Conservation (phyloP, 2,329 filamentous ascomycete species). For the Amauroascus niger region DNA sequence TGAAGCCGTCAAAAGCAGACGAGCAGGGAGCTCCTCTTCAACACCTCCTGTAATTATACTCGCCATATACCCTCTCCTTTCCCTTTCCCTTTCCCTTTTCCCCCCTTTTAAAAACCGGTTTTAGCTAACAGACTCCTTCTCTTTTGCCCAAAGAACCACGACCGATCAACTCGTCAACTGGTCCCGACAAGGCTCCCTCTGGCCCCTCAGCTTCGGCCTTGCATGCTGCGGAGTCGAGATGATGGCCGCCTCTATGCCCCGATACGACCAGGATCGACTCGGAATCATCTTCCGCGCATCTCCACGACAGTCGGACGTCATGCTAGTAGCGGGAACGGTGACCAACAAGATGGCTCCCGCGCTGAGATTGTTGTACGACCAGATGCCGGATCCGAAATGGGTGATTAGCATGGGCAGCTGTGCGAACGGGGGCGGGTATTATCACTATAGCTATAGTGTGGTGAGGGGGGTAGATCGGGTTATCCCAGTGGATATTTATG, state of each 20-base stretch:
- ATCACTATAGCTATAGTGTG: slow-evolving; percentile 76
- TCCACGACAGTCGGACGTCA: slow-evolving; percentile 78
- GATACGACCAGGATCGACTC: slow-evolving; percentile 79
- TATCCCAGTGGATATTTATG: slow-evolving; percentile 70
- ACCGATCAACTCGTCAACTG: slow-evolving; percentile 74
- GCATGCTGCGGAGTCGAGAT: slow-evolving; percentile 86
- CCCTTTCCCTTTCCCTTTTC: too few relatives aligned
- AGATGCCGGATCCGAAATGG: slow-evolving; percentile 89
- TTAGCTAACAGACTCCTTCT: background rate
- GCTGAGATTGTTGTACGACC: slow-evolving; percentile 82
- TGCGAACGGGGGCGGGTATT: slow-evolving; percentile 76
- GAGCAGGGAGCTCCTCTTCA: background rate
- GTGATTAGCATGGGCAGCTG: slow-evolving; percentile 78
- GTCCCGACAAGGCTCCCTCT: slow-evolving; percentile 73
- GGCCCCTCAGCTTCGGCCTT: slow-evolving; percentile 82
- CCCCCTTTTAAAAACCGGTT: background rate
- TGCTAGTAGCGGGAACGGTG: slow-evolving; percentile 87
- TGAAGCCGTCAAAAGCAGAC: background rate
- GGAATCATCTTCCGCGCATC: slow-evolving; percentile 87
- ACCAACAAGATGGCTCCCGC: slow-evolving; percentile 96
- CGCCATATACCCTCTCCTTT: too few relatives aligned
- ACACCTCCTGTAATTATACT: slow-evolving; percentile 1
- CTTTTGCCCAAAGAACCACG: slow-evolving; percentile 50
- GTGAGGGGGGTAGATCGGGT: slow-evolving; percentile 66
- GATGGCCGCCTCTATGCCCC: slow-evolving; percentile 82